Evolutionary conservation across 1,284 basidiomycete species (phyloP), one percentile per base, ranked within the genome.

Genomic region (Irpex sp.): DNA sequence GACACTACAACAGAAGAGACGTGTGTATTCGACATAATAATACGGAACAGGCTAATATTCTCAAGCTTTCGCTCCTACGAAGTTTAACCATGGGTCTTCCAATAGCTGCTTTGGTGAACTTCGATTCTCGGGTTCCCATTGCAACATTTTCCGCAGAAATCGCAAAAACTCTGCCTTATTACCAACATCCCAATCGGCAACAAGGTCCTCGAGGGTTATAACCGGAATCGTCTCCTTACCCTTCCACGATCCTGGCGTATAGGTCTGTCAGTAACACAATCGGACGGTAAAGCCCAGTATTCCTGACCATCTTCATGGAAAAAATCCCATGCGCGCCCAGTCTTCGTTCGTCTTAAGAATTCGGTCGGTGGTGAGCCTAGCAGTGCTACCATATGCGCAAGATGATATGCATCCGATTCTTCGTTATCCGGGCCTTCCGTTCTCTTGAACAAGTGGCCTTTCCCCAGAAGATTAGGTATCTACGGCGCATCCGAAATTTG

Each of bases 341-440:
- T 59, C 18, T 55, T 49, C 45, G 62, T 63, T 36, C 64, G 62
- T 59, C 57, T 57, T 23, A 66, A 39, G 56, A 67, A 61, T 39
- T 67, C 60, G 36, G 55, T 39, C 19, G 67, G 67, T 23, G 68
- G 69, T 35, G 62, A 66, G 9, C 68, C 69, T 28, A 70, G 64
- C 58, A 70, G 49, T 21, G 68, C 65, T 42, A 70, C 61, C 67
- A 69, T 70, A 28, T 69, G 64, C 19, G 68, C 68, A 51, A 70
- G 55, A 49, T 67, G 68, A 52, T 64, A 59, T 28, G 54, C 47
- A 53, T 63, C 60, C 39, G 56, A 58, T 36, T 63, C 37, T 52
- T 61, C 58, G 35, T 62, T 53, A 21, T 67, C 65, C 47, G 60
- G 37, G 9, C 56, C 65, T 18, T 54, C 64, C 18, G 62, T 56